Conservation (phyloP, 1,284 basidiomycete species). For the Chondrostereum purpureum region DNA sequence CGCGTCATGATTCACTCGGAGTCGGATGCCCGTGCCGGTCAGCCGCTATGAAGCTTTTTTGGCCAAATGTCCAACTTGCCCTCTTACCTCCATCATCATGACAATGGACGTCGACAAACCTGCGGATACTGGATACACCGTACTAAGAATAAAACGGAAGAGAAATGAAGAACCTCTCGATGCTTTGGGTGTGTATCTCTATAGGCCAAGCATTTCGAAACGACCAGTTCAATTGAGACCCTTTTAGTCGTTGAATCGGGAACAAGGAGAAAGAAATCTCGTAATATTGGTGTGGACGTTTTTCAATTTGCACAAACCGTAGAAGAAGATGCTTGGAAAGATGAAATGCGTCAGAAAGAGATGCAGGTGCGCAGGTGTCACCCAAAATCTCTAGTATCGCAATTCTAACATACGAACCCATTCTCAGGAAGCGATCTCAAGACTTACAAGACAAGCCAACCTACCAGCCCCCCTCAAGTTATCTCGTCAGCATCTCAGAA, state of each 20-base stretch:
- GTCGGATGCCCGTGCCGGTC: no score
- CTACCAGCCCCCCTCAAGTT: slow-evolving; percentile 16
- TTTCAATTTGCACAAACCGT: slow-evolving; percentile 76
- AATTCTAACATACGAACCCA: no score
- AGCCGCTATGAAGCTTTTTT: no score
- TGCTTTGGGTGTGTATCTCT: slow-evolving; percentile 50
- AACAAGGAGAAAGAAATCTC: slow-evolving; percentile 52
- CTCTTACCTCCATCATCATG: not conserved
- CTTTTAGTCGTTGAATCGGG: slow-evolving; percentile 57
- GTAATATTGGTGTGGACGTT: slow-evolving; percentile 51
- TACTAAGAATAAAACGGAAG: slow-evolving; percentile 74
- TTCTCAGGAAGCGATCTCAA: slow-evolving; percentile 47
- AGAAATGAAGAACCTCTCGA: slow-evolving; percentile 73
- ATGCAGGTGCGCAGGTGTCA: slow-evolving; percentile 61
- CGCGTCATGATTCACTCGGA: no score
- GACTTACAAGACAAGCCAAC: slow-evolving; percentile 26
- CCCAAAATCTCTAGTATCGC: no score
- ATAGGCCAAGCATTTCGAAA: slow-evolving; percentile 4
- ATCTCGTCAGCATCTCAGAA: slow-evolving; percentile 15
- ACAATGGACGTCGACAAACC: slow-evolving; percentile 17
- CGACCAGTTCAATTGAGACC: not conserved
- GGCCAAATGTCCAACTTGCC: no score
- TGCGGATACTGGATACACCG: slow-evolving; percentile 45
- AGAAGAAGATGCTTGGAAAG: slow-evolving; percentile 60
- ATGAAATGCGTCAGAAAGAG: slow-evolving; percentile 45